Percentiles rank a stretch among this genome's conserved stretches.
Evolutionary conservation across 306 rosid species (phyloP).

Genomic region (Corylus americana): DNA sequence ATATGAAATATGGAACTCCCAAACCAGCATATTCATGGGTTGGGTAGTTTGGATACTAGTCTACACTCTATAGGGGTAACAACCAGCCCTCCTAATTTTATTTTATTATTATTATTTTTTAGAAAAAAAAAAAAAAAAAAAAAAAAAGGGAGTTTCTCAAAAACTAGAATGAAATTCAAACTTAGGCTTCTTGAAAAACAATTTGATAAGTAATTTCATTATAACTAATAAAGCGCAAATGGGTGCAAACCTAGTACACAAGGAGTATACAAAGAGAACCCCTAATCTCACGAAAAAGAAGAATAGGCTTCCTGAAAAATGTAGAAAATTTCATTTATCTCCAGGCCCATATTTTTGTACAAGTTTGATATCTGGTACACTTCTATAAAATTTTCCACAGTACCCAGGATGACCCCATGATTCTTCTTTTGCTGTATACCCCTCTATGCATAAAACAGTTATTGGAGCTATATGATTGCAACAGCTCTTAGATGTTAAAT

Average conservation of each 20-base stretch:
- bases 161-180: not conserved
- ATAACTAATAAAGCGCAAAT: too few species aligned
- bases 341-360: not conserved
- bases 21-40: not conserved
- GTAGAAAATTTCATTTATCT: not conserved
- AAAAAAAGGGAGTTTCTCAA: not conserved
- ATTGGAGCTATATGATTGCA: not conserved
- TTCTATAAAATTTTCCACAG: not conserved
- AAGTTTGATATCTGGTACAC: slow-evolving; percentile 4
- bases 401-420: not conserved
- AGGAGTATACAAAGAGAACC: too few species aligned
- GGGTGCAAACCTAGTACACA: too few species aligned
- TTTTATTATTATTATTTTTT: too few species aligned
- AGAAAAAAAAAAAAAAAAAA: not conserved
- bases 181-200: not conserved
- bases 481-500: not conserved
- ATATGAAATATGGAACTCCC: not conserved
- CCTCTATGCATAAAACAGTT: not conserved
- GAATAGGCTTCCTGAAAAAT: not conserved
- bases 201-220: too few species aligned
- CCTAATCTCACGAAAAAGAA: too few species aligned
- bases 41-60: not conserved
- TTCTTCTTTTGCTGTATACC: not conserved
- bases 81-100: not conserved
- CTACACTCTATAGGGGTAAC: not conserved